Base-by-base conservation (phyloP, 2,329 filamentous ascomycete genomes). In the Paraphaeosphaeria minitans region DNA sequence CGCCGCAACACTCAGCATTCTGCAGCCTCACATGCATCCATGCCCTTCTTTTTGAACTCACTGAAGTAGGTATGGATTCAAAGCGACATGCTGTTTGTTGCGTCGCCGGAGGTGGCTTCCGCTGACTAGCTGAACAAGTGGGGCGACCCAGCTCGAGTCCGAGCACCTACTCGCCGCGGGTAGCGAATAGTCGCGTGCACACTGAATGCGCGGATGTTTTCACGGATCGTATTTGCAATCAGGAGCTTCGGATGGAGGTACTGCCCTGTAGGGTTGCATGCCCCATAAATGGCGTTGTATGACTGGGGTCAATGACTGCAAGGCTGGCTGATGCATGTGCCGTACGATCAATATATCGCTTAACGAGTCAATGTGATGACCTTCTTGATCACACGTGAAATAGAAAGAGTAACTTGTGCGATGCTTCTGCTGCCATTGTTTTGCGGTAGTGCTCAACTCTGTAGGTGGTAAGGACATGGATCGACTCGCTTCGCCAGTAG, bases 41-140 rank as follows among this genome's bases (percentile, higher is more conserved):
- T 4, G 50, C 19, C 27, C 37, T 43, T 22, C 2, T 5, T 22
- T 14, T 22, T 37, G n/a, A 7, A 14, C 31, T 21, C 16, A n/a
- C 50, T 31, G 9, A 43, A n/a, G 19, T 13, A 19, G 22, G 19
- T 13, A 19, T 33, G 19, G 10, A 10, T 13, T 41, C 41, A 35
- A 22, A 46, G 24, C 27, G 27, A 22, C 7, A 45, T 45, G 19
- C 10, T 35, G 13, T 35, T n/a, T 6, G 16, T 42, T 19, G n/a
- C 24, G 43, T 14, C 31, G 19, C 14, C 16, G 22, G 22, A 42
- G 39, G 51, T 53, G 51, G 51, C 51, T 45, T 53, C 41, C 35
- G 35, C 49, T 41, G 21, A 42, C 49, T 42, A 52, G 49, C 49
- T 52, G 49, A 41, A 52, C 21, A 52, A 42, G 49, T 52, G 49